These are phyloP conservation scores for Erodium moschatum DNA, from an alignment of 441 rosid species.

Conservation along the genomic window DNA sequence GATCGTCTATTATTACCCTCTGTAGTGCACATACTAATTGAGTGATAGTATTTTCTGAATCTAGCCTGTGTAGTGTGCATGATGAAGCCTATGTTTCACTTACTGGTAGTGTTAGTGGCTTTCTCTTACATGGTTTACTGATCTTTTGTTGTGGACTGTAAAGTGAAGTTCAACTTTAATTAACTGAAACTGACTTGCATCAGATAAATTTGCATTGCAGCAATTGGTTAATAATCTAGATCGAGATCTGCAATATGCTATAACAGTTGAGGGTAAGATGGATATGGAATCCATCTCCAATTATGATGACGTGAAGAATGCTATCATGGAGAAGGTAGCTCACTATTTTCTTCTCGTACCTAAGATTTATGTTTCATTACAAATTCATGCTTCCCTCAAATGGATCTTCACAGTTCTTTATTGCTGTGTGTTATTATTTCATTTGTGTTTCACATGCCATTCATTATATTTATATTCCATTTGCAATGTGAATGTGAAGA, in stretches of 20 bases:
- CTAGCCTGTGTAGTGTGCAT: not conserved
- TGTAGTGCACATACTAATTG: conserved; percentile 5
- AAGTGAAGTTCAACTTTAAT: not conserved
- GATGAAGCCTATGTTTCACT: conserved; percentile 2
- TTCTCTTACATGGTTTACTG: conserved; percentile 1
- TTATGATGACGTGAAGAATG: conserved; percentile 80
- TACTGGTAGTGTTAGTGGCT: conserved; percentile 8
- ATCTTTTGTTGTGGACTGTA: not conserved
- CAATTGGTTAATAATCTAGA: conserved; percentile 81
- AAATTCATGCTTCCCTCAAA: conserved; percentile 17
- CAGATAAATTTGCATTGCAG: conserved; percentile 41
- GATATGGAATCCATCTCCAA: conserved; percentile 68
- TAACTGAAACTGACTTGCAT: conserved; percentile 25
- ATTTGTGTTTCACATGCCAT: conserved; percentile 6
- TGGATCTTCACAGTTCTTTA: conserved; percentile 9
- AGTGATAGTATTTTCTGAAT: not conserved
- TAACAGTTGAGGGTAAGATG: conserved; percentile 94
- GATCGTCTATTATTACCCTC: conserved; percentile 1
- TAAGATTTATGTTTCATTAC: conserved; percentile 16
- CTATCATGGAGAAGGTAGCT: conserved; percentile 69
- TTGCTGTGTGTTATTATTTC: conserved; percentile 14
- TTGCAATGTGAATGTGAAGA: conserved; percentile 1
- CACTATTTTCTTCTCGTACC: conserved; percentile 20
- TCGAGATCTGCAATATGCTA: conserved; percentile 93
- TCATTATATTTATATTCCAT: conserved; percentile 9